Evolutionary conservation across 352 stramenopile species (phyloP), one percentile per base, ranked within the genome.

Genomic region (Aphanomyces astaci): DNA sequence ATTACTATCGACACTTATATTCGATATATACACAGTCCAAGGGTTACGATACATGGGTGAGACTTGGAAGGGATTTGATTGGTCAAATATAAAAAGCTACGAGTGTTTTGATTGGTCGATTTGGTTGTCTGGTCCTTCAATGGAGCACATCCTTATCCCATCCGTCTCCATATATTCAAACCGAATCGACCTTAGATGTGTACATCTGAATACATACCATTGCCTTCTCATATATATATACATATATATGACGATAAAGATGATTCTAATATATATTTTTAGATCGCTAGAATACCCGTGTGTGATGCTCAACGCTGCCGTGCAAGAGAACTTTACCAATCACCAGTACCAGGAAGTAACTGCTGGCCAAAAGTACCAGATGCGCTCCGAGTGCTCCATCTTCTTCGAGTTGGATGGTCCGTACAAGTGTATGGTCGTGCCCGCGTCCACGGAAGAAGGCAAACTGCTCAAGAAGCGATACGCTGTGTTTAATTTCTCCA

Each of bases 341-440:
- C 95, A 98, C 63, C 97, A 99, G 76, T 92, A 92, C 69, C 82
- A 92, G 24, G 72, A 67, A 43, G 9, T n/a, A n/a, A n/a, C 30
- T 11, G 72, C 73, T 22, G 78, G 70, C 19, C 88, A 89, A 27
- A 87, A 81, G 36, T 99, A 98, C 73, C 88, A 92, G 33, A 98
- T 82, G 22, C 83, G 92, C 33, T 94, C 86, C 25, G 97, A 99
- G 71, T 99, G 96, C 71, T 99, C 94, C 9, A 99, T 99, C 72
- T 97, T 98, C 67, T 99, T 99, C 72, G 97, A 99, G 78, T 87
- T 99, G 9, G 97, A 99, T 78, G 97, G 97, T 2, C 97, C 97
- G 11, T 99, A 99, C 72, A 92, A 91, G 57, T 96, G 87, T 31
- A 99, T 99, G 97, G 95, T 99, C 32, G 75, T 99, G 17, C 97